Base-by-base conservation (phyloP, 768 basidiomycete species). In the Russula griseocarnosa region DNA sequence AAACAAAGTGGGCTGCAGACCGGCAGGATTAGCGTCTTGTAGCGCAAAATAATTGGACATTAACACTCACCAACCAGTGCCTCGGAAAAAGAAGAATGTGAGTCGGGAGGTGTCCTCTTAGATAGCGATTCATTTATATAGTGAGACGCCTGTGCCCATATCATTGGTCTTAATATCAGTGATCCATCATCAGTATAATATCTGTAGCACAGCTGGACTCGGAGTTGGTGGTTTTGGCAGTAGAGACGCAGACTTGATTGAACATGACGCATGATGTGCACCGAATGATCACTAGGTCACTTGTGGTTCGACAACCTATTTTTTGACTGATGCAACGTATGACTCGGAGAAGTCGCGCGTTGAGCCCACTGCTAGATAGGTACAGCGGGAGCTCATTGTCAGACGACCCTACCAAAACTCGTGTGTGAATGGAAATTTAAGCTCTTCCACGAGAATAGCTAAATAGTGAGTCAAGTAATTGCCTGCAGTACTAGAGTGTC, bases 61-160 rank as follows among this genome's bases (percentile, higher is more conserved):
- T 14, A 3, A 6, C 18, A 38, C 63, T 51, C n/a, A 64, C 63
- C 63, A 64, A 64, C 63, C 63, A 60, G 63, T 64, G 53, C 53
- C 63, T 38, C 3, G 7, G 46, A 36, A 7, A 47, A n/a, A 47
- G 22, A 32, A 22, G 36, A 59, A 63, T 38, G 20, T 59, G 1
- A 52, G 59, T 44, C 30, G 44, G 24, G 36, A 57, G 22, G 49
- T 26, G 57, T 13, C 20, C 20, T 2, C 3, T 4, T 20, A 22
- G 30, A 40, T 11, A 24, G 13, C 1, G 26, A 26, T 18, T 16
- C 7, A 14, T 28, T 50, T 50, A 50, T 50, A 28, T 50, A 3
- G 5, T 5, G 26, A 50, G 14, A 26, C 6, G 26, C 28, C 49
- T 14, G 49, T 26, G 14, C 24, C 16, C 24, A 50, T 18, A 24